Conservation (phyloP, 2,329 filamentous ascomycete species). For the Zasmidium citrigriseum region DNA sequence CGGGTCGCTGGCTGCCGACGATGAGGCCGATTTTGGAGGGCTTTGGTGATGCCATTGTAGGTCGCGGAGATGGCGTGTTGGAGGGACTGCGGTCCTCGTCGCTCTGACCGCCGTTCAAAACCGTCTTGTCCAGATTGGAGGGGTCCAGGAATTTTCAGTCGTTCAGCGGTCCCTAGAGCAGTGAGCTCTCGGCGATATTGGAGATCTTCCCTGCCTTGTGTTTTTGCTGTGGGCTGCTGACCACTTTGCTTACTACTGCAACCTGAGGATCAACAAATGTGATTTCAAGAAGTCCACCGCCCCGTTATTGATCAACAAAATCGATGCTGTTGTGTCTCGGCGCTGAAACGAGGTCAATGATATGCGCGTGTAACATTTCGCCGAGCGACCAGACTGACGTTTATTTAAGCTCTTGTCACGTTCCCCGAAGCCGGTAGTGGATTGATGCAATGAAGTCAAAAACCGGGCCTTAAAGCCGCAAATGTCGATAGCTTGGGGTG, state of each 20-base stretch:
- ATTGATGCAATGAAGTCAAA: neutral
- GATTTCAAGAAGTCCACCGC: too few species aligned
- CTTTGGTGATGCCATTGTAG: neutral
- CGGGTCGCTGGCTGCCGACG: neutral
- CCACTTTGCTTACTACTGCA: too few species aligned
- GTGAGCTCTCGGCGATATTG: neutral
- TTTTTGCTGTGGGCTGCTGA: too few species aligned
- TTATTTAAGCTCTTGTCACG: neutral
- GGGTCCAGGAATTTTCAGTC: too few species aligned
- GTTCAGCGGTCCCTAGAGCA: too few species aligned
- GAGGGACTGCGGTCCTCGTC: neutral
- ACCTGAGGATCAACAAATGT: too few species aligned
- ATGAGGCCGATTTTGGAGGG: slow-evolving; percentile 5
- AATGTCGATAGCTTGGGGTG: neutral
- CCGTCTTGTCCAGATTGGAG: too few species aligned
- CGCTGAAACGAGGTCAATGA: neutral
- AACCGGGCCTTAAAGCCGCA: neutral
- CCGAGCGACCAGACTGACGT: neutral
- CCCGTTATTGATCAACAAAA: too few species aligned
- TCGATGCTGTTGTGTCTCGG: neutral
- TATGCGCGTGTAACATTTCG: neutral
- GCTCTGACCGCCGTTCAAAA: neutral
- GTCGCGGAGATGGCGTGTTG: neutral
- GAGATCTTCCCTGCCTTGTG: too few species aligned
- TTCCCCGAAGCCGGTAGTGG: neutral